Evolutionary conservation across 225 moss, liverwort and hornwort species (phyloP).

Genomic region (Ulota crispa): DNA sequence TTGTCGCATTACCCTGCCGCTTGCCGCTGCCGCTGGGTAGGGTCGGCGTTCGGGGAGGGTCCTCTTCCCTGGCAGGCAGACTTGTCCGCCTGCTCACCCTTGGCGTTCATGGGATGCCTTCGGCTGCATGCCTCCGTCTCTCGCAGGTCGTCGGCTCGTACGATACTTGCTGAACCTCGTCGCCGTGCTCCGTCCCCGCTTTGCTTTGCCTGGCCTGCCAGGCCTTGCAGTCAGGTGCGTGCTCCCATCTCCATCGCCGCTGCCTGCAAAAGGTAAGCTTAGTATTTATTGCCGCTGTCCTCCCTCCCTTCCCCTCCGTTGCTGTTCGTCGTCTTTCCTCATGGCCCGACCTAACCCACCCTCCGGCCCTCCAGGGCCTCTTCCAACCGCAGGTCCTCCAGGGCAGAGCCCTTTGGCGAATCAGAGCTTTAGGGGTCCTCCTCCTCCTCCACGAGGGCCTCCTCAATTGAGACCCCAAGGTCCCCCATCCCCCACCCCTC

Average conservation of each 20-base stretch:
- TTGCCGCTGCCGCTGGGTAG: no score
- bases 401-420: conserved; percentile 36
- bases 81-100: no score
- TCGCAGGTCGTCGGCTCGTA: no score
- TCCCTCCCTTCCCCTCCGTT: no score
- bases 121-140: no score
- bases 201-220: background rate
- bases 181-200: background rate
- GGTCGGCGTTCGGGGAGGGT: no score
- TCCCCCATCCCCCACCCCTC: background rate
- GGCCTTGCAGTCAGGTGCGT: conserved; percentile 1
- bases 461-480: conserved; percentile 50
- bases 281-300: background rate
- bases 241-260: conserved; percentile 32
- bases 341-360: conserved; percentile 36
- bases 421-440: conserved; percentile 47
- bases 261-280: background rate
- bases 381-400: conserved; percentile 41
- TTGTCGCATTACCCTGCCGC: no score
- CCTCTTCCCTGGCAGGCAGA: no score
- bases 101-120: no score
- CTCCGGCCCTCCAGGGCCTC: conserved; percentile 43
- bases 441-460: conserved; percentile 35
- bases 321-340: background rate
- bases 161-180: no score